Base-by-base conservation (phyloP, 2,329 filamentous ascomycete genomes). In the Didymosphaeria variabile region DNA sequence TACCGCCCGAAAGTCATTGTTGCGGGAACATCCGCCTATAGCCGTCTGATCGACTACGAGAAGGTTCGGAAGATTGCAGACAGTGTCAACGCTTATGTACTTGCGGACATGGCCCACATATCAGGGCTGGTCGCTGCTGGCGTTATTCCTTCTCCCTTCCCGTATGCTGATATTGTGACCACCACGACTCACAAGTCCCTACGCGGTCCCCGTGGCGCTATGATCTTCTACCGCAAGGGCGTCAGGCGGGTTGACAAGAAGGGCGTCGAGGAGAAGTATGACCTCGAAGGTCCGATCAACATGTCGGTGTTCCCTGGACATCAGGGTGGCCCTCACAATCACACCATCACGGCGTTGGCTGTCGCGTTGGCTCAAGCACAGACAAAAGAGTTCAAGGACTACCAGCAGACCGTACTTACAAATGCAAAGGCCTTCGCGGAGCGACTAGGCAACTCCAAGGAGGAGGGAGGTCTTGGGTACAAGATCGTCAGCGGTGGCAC, bases 141-240 rank as follows among this genome's bases (percentile, higher is more conserved):
- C 72, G 95, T 97, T 71, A 95, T 98, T 77, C 93, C 94, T 65
- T 94, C 92, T 52, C 95, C 95, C 47, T 99, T 99, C 84, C 85
- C 88, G 66, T 85, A 97, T 80, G 94, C 95, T 69, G 95, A 99
- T 78, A 91, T 99, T 60, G 95, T 99, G 72, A 99, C 95, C 66
- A 99, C 95, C 66, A 99, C 95, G 65, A 99, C 95, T 50, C 95
- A 99, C 89, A 99, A 99, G 88, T 97, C 94, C 58, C 91, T 99
- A 71, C 93, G 95, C 82, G 95, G 95, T 62, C 95, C 95, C 62
- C 93, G 95, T 79, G 95, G 95, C 76, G 95, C 95, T 79, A 99
- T 99, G 95, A 99, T 99, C 84, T 99, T 99, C 88, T 99, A 94
- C 90, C 92, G 95, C 82, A 97, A 97, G 86, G 95, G 95, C 66